phyloP scores from a whole-genome alignment of 495 filamentous ascomycete genomes.

The Xylaria venustula region DNA sequence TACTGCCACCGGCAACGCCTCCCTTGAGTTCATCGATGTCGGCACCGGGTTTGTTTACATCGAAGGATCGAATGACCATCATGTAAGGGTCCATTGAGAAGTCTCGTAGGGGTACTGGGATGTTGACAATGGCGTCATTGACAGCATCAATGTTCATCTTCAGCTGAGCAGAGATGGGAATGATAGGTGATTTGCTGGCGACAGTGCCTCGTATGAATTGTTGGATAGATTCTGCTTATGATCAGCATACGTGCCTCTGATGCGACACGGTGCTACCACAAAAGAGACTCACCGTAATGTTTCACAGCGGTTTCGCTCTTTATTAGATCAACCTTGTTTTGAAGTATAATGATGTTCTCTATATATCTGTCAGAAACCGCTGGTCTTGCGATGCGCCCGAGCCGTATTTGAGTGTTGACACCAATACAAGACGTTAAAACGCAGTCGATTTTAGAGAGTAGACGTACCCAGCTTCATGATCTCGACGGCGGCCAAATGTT shows the following conservation, averaged over 20 bases:
- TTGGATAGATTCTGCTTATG: constrained; percentile 68
- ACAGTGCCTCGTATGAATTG: constrained; percentile 98
- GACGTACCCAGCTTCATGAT: constrained; percentile 51
- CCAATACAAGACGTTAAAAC: background rate
- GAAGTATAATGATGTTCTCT: constrained; percentile 94
- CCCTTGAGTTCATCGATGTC: constrained; percentile 99
- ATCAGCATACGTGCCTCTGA: background rate
- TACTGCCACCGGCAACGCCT: constrained; percentile 95
- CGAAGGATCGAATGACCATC: constrained; percentile 98
- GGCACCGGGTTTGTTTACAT: constrained; percentile 99
- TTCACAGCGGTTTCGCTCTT: constrained; percentile 85
- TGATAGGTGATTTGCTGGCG: constrained; percentile 92
- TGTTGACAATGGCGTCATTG: constrained; percentile 89
- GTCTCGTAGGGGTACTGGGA: constrained; percentile 86
- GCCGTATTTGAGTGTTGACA: background rate
- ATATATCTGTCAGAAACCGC: background rate
- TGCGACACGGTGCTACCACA: no score
- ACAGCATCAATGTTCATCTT: constrained; percentile 99
- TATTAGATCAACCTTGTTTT: constrained; percentile 99
- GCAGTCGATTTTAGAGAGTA: background rate
- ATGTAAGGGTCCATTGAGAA: constrained; percentile 90
- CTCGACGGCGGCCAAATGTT: constrained; percentile 97
- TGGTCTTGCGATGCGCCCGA: background rate
- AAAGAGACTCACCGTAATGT: constrained; percentile 64
- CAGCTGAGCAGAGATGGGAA: constrained; percentile 96